phyloP scores from a whole-genome alignment of 2,329 filamentous ascomycete species.

The Monascus ruber region DNA sequence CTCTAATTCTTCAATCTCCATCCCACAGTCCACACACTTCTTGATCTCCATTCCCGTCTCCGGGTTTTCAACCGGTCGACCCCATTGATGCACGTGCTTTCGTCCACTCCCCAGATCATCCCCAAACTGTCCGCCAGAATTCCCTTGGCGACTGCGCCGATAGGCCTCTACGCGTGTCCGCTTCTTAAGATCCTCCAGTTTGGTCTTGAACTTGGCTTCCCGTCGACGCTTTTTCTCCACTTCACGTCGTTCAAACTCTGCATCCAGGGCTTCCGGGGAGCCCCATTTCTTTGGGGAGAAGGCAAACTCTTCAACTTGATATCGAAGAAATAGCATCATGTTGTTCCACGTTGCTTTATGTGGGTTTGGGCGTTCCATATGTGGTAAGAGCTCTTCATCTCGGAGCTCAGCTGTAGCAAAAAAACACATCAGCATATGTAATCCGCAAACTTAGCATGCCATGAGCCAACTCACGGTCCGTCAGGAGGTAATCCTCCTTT shows the following conservation, averaged over 20 bases:
- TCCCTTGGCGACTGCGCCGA: conserved; percentile 52
- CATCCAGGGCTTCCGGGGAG: conserved; percentile 70
- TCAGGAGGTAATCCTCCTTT: conserved; percentile 87
- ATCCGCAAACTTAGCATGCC: neutral
- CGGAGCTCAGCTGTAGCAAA: conserved; percentile 62
- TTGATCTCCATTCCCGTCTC: conserved; percentile 55
- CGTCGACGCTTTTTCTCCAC: conserved; percentile 72
- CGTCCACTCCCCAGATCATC: conserved; percentile 57
- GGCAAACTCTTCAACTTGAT: conserved; percentile 89
- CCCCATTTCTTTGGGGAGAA: conserved; percentile 80
- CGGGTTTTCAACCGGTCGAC: conserved; percentile 45
- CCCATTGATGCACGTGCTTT: conserved; percentile 85
- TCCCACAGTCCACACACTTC: conserved; percentile 55
- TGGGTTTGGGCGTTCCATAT: conserved; percentile 80
- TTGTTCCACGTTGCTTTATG: conserved; percentile 95
- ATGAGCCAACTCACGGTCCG: conserved; percentile 55
- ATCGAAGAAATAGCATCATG: conserved; percentile 95
- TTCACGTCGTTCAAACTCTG: conserved; percentile 72
- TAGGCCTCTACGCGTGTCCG: conserved; percentile 87
- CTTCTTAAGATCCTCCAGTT: conserved; percentile 82
- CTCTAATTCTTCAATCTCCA: conserved; percentile 57
- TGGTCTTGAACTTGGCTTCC: conserved; percentile 82
- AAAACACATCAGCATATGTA: conserved; percentile 3
- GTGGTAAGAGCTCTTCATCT: conserved; percentile 74
- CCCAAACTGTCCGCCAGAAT: conserved; percentile 52